Conservation (phyloP, 345 rosid species). For the Salix udensis region DNA sequence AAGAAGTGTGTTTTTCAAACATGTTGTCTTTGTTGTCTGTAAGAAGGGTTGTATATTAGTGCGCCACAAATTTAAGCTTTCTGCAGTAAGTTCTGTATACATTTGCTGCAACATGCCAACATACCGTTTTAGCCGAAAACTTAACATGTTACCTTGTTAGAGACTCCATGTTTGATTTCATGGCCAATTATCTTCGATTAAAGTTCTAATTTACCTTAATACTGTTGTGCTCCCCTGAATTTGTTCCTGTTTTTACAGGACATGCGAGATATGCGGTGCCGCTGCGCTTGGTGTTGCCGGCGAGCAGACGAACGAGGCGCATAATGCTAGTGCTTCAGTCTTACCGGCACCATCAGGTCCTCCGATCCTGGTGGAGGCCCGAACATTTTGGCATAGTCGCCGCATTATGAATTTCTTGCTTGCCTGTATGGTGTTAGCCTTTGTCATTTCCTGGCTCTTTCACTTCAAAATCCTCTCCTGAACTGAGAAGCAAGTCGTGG, state of each 20-base stretch:
- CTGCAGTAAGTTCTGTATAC: too few relatives aligned
- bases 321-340: constrained; percentile 11
- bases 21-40: background rate
- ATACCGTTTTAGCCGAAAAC: background rate
- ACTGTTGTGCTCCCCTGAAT: background rate
- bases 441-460: constrained; percentile 64
- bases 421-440: constrained; percentile 56
- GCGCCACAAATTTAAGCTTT: too few relatives aligned
- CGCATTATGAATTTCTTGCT: constrained; percentile 59
- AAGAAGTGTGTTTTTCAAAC: background rate
- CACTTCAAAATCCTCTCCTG: constrained; percentile 42
- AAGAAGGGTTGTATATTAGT: too few relatives aligned
- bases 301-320: constrained; percentile 33
- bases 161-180: background rate
- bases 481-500: background rate
- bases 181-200: background rate
- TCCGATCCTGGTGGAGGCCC: constrained; percentile 35
- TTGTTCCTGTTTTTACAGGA: constrained; percentile 28
- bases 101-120: background rate
- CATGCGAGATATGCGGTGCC: constrained; percentile 63
- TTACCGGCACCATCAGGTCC: constrained; percentile 33
- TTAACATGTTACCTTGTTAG: background rate
- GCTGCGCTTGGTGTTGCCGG: constrained; percentile 46
- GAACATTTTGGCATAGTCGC: constrained; percentile 55
- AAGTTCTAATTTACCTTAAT: background rate